Conservation (phyloP, 2,329 filamentous ascomycete species). For the Nothopassalora personata region DNA sequence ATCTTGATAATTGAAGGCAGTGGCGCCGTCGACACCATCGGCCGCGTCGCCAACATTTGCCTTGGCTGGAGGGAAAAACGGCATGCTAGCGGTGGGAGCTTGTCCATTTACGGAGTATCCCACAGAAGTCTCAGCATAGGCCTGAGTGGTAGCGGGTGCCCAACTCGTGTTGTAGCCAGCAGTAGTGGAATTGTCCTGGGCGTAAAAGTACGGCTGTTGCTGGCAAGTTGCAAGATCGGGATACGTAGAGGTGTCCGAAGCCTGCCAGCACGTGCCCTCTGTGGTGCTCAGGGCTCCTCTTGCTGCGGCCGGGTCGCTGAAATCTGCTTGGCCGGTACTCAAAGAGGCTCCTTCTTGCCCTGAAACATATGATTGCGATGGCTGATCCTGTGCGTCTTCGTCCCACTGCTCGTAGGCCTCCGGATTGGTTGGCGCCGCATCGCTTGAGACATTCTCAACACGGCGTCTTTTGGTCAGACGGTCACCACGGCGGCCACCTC, state of each 20-base stretch:
- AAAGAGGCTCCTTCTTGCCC: constrained; percentile 3
- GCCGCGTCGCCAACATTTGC: constrained; percentile 4
- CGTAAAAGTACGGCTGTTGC: constrained; percentile 30
- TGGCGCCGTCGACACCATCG: constrained; percentile 9
- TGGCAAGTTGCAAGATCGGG: constrained; percentile 24
- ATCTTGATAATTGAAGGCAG: constrained; percentile 8
- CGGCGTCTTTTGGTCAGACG: constrained; percentile 6
- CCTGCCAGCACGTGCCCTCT: constrained; percentile 13
- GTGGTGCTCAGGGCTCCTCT: constrained; percentile 7
- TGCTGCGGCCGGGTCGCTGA: constrained; percentile 1
- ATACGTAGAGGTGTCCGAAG: constrained; percentile 18
- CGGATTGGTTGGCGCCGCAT: neutral
- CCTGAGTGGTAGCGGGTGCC: constrained; percentile 14
- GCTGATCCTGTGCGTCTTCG: neutral
- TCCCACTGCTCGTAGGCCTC: constrained; percentile 3
- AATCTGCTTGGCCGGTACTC: neutral
- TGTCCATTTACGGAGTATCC: constrained; percentile 11
- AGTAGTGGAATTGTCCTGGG: constrained; percentile 17
- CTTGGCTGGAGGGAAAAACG: constrained; percentile 17
- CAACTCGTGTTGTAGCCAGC: constrained; percentile 24
- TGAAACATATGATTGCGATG: constrained; percentile 1
- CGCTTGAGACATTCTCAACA: neutral
- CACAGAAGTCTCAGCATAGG: constrained; percentile 3
- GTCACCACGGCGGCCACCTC: neutral
- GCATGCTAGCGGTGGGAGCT: constrained; percentile 14